Conservation (phyloP, 2,329 filamentous ascomycete species). For the Bipolaris sorokiniana region DNA sequence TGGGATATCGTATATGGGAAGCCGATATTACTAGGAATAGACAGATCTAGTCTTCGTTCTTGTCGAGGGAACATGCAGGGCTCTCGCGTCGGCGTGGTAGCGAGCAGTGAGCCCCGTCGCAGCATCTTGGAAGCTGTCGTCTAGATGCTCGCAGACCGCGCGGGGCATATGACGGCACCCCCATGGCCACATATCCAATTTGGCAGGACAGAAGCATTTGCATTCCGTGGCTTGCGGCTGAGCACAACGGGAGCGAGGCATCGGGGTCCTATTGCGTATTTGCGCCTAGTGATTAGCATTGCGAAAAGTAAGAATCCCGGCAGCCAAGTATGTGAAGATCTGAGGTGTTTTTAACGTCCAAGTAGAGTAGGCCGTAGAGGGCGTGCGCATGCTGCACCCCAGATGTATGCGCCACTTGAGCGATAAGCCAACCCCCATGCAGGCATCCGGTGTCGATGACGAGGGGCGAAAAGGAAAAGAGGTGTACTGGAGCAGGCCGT, state of each 20-base stretch:
- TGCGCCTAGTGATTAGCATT: background rate
- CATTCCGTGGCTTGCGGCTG: background rate
- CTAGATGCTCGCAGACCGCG: slow-evolving; percentile 7
- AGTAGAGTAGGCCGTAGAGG: too few relatives aligned
- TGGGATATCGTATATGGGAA: background rate
- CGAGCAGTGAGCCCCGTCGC: slow-evolving; percentile 8
- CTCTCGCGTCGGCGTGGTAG: slow-evolving; percentile 3
- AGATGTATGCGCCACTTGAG: slow-evolving; percentile 20
- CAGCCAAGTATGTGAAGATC: slow-evolving; percentile 14
- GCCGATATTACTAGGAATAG: too few relatives aligned
- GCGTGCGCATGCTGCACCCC: slow-evolving; percentile 27
- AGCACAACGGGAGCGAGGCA: background rate
- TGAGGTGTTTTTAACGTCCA: slow-evolving; percentile 5
- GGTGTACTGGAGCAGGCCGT: background rate
- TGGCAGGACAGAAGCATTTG: background rate
- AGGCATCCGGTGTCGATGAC: slow-evolving; percentile 13
- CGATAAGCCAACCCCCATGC: slow-evolving; percentile 18
- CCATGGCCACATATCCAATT: background rate
- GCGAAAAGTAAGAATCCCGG: background rate
- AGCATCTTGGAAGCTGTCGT: slow-evolving; percentile 11
- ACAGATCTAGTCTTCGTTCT: too few relatives aligned
- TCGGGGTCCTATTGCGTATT: background rate
- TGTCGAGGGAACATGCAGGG: slow-evolving; percentile 13
- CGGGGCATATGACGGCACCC: background rate
- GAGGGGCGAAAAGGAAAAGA: background rate